These are phyloP conservation scores for Begonia loranthoides DNA, from an alignment of 306 rosid species.

Conservation along the genomic window DNA sequence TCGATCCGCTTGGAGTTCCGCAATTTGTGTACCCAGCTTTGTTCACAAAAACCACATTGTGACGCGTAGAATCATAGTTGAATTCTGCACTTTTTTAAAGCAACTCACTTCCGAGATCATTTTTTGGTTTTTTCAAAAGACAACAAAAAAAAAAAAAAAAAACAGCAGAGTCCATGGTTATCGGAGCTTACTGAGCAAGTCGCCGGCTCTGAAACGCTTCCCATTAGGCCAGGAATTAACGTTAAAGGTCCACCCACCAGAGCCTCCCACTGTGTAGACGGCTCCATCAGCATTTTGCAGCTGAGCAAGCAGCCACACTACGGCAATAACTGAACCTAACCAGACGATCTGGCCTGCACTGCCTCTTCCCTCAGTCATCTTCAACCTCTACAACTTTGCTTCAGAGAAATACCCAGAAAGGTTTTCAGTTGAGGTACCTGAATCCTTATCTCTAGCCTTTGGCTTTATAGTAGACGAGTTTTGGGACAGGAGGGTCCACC, in stretches of 20 bases:
- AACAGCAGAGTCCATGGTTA: neutral
- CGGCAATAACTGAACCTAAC: slow-evolving; percentile 3
- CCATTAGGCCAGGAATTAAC: slow-evolving; percentile 36
- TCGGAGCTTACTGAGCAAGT: slow-evolving; percentile 31
- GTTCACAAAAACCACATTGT: slow-evolving; percentile 53
- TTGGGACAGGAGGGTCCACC: too few relatives aligned
- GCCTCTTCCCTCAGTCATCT: slow-evolving; percentile 52
- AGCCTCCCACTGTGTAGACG: slow-evolving; percentile 34
- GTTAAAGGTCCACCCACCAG: slow-evolving; percentile 46
- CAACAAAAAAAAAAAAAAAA: too few relatives aligned
- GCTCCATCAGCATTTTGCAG: slow-evolving; percentile 25
- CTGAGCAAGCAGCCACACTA: slow-evolving; percentile 19
- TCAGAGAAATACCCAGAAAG: neutral
- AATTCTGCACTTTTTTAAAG: slow-evolving; percentile 26
- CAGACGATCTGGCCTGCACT: slow-evolving; percentile 21
- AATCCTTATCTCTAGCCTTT: too few relatives aligned
- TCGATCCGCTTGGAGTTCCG: slow-evolving; percentile 31
- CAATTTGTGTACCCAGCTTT: slow-evolving; percentile 26
- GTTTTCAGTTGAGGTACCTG: too few relatives aligned
- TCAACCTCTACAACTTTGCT: neutral
- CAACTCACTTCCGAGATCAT: neutral
- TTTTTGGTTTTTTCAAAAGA: too few relatives aligned
- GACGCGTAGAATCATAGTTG: slow-evolving; percentile 28
- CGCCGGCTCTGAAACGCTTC: slow-evolving; percentile 41
- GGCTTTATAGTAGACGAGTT: too few relatives aligned